Evolutionary conservation across 352 stramenopile species (phyloP).

Genomic region (Globisporangium echinulatum): DNA sequence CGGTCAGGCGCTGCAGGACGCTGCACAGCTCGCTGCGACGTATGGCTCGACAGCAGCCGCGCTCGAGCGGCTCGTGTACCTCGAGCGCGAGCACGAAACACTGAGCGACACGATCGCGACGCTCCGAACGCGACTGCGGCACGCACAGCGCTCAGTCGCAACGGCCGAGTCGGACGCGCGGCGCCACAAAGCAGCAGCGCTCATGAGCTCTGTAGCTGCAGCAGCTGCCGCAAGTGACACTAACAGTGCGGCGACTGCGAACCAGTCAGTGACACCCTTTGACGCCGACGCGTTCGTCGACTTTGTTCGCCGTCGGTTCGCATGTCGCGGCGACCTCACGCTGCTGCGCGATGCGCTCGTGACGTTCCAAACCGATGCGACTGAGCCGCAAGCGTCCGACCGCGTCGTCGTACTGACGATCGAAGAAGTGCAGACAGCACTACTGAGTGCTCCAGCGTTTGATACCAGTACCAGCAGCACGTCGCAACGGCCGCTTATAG

Average conservation of each 20-base stretch:
- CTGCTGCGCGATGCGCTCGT: constrained; percentile 21
- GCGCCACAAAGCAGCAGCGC: constrained; percentile 9
- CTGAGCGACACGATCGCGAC: constrained; percentile 18
- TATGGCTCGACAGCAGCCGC: constrained; percentile 28
- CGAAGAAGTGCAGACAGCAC: constrained; percentile 8
- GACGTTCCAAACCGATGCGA: constrained; percentile 12
- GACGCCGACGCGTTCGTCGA: constrained; percentile 18
- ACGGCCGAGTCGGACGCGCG: constrained; percentile 17
- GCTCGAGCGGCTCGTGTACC: constrained; percentile 20
- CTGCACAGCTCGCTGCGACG: constrained; percentile 23
- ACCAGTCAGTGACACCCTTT: constrained; percentile 7
- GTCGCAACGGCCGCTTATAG: not conserved
- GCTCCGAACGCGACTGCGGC: constrained; percentile 13
- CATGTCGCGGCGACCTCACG: constrained; percentile 24
- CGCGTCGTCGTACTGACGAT: constrained; percentile 11
- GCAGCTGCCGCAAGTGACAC: too few species aligned
- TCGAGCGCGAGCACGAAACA: constrained; percentile 20
- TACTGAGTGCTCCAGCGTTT: not conserved
- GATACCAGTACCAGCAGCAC: not conserved
- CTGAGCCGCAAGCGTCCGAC: not conserved
- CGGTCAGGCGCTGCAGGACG: constrained; percentile 23
- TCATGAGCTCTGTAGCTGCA: not conserved
- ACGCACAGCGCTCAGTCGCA: constrained; percentile 14
- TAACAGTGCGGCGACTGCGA: not conserved
- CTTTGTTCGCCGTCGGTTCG: constrained; percentile 26